Conservation (phyloP, 2,329 filamentous ascomycete genomes). For the Cephalotrichum gorgonifer region DNA sequence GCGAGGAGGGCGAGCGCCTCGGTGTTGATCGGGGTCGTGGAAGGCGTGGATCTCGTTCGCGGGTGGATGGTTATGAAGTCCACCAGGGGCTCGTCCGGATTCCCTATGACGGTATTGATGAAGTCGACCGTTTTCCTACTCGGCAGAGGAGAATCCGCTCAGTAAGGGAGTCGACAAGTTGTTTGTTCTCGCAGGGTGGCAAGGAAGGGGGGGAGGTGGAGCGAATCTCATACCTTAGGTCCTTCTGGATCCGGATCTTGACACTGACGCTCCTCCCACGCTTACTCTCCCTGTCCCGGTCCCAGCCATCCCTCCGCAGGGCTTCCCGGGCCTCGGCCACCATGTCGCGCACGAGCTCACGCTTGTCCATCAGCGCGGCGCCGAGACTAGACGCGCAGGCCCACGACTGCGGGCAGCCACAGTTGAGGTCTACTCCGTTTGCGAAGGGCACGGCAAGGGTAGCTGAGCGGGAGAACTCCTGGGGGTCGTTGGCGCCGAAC, state of each 20-base stretch:
- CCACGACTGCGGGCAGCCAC: slow-evolving; percentile 65
- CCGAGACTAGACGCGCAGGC: slow-evolving; percentile 58
- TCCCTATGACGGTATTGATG: slow-evolving; percentile 49
- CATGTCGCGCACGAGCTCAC: slow-evolving; percentile 57
- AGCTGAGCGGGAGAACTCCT: slow-evolving; percentile 53
- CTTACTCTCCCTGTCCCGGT: slow-evolving; percentile 29
- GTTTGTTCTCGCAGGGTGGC: background rate
- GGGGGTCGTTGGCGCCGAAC: slow-evolving; percentile 52
- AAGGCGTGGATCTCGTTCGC: slow-evolving; percentile 50
- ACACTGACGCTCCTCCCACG: slow-evolving; percentile 52
- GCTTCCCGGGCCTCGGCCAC: slow-evolving; percentile 44
- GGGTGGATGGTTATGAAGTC: slow-evolving; percentile 65
- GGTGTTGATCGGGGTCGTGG: slow-evolving; percentile 48
- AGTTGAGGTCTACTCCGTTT: slow-evolving; percentile 60
- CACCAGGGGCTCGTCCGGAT: slow-evolving; percentile 36
- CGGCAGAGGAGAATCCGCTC: background rate
- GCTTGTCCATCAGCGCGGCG: slow-evolving; percentile 56
- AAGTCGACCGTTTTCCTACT: slow-evolving; percentile 47
- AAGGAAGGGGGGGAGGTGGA: background rate
- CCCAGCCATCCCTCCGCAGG: slow-evolving; percentile 42
- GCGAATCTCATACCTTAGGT: slow-evolving; percentile 34
- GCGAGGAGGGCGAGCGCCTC: slow-evolving; percentile 49
- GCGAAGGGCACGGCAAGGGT: slow-evolving; percentile 51
- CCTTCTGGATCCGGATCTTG: slow-evolving; percentile 59
- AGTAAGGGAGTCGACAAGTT: no score